Percentiles rank a stretch among this genome's conserved stretches.
Conservation (phyloP, 1,284 basidiomycete species). For the Puccinia novopanici region DNA sequence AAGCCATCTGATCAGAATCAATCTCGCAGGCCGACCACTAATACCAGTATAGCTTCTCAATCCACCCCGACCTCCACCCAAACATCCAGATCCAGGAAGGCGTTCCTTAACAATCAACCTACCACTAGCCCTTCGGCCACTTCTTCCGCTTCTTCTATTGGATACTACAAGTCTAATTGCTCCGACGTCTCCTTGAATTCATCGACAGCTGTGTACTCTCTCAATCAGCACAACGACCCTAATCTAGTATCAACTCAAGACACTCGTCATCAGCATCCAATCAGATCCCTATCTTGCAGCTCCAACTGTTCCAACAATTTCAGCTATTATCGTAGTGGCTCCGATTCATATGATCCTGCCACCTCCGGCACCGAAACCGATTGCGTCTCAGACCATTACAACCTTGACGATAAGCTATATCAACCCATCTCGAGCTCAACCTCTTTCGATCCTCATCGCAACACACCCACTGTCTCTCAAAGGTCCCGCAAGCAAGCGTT, state of each 20-base stretch:
- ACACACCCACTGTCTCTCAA: conserved; percentile 23
- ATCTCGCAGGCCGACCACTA: background rate
- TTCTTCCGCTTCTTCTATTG: conserved; percentile 37
- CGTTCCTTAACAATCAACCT: background rate
- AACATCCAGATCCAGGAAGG: conserved; percentile 17
- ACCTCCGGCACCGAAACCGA: conserved; percentile 38
- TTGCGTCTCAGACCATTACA: conserved; percentile 15
- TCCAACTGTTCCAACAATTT: conserved; percentile 25
- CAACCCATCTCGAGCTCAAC: background rate
- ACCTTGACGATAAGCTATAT: background rate
- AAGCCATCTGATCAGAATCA: background rate
- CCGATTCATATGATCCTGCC: conserved; percentile 41
- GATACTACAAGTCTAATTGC: conserved; percentile 23
- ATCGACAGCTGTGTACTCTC: background rate
- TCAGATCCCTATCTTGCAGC: conserved; percentile 15
- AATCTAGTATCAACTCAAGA: background rate
- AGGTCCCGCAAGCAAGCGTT: conserved; percentile 48
- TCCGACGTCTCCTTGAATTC: conserved; percentile 25
- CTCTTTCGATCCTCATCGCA: conserved; percentile 6
- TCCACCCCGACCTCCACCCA: conserved; percentile 25
- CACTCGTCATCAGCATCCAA: background rate
- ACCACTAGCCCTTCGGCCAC: background rate
- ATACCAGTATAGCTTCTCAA: conserved; percentile 36
- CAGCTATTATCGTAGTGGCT: background rate
- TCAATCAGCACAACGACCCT: background rate